These are phyloP conservation scores for Ashbya aceris DNA, from an alignment of 1,139 yeast species.

Conservation along the genomic window DNA sequence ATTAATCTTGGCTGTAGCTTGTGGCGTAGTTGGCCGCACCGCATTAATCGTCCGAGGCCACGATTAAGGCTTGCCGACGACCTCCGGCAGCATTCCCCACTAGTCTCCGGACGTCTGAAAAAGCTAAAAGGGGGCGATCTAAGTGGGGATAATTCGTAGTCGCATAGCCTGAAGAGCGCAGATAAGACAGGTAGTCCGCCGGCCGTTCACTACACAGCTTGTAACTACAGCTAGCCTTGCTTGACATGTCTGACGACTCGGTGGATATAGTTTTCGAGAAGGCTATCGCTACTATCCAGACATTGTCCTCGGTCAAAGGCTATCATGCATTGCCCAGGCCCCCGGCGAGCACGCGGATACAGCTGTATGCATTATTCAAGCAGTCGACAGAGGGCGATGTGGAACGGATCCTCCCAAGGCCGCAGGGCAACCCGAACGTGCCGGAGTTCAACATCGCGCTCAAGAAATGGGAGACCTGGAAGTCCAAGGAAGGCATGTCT, in stretches of 20 bases:
- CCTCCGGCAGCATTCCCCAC: too few species aligned
- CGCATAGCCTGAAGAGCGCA: too few species aligned
- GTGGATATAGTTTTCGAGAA: conserved; percentile 68
- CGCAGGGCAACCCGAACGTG: conserved; percentile 40
- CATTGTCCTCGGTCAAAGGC: conserved; percentile 59
- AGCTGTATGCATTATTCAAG: conserved; percentile 71
- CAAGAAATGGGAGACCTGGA: conserved; percentile 84
- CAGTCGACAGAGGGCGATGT: conserved; percentile 87
- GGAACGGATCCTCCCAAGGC: conserved; percentile 56
- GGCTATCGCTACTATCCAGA: conserved; percentile 71
- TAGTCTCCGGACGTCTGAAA: too few species aligned
- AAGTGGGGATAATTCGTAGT: too few species aligned
- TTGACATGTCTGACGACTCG: conserved; percentile 9
- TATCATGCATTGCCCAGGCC: conserved; percentile 73
- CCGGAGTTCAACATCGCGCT: conserved; percentile 60
- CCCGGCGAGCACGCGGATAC: conserved; percentile 61
- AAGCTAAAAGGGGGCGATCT: too few species aligned
- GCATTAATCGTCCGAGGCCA: too few species aligned
- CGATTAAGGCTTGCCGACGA: too few species aligned
- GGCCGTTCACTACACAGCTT: not conserved
- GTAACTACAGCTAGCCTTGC: not conserved
- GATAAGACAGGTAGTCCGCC: not conserved
- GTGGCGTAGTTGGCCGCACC: too few species aligned
- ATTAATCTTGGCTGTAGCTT: too few species aligned
- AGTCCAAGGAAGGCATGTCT: conserved; percentile 59